Evolutionary conservation across 2,329 filamentous ascomycete species (phyloP), one percentile per base, ranked within the genome.

Genomic region (Trichophaea hybrida): DNA sequence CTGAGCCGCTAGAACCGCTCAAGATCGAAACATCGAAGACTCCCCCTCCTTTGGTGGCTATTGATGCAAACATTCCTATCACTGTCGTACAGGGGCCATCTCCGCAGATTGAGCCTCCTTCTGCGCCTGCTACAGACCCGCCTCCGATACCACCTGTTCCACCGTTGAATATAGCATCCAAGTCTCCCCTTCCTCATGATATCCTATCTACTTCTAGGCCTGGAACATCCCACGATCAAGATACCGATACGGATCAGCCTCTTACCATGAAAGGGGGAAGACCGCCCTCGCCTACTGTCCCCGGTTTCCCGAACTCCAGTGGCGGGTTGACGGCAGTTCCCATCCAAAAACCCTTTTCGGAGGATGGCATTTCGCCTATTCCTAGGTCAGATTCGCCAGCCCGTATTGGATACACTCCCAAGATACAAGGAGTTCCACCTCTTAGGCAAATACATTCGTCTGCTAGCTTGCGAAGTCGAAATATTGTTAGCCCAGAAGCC

Each of bases 1-100:
- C 64, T 12, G 90, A 86, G 70, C 85, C 90, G 68, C 75, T 96
- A 54, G 90, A 86, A 70, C 86, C 90, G 68, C 75, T 97, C 55
- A 94, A 89, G 73, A 96, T 97, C 59, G 88, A 96, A 71, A 96
- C 89, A 43, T 64, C 59, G 12, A 54, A n/a, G 10, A 52, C 63
- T 24, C 57, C 8, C 74, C 73, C 70, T 55, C 53, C 58, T 10
- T 43, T 53, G 31, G 55, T 51, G 12, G 46, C 61, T 37, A 58
- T 35, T 35, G 34, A 24, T 44, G 52, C 48, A 46, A 55, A 50
- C 7, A 38, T 65, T 35, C 63, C 63, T 13, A 64, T 59, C 32
- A 64, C 63, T 10, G 46, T 64, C 5, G 58, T 62, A 49, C 63
- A 71, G 70, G 67, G 71, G 70, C 61, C 68, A 64, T 60, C 69